A percentile compares a stretch with the other conserved stretches of the same genome.
phyloP scores from a whole-genome alignment of 768 basidiomycete species.

The Mycena sanguinolenta region DNA sequence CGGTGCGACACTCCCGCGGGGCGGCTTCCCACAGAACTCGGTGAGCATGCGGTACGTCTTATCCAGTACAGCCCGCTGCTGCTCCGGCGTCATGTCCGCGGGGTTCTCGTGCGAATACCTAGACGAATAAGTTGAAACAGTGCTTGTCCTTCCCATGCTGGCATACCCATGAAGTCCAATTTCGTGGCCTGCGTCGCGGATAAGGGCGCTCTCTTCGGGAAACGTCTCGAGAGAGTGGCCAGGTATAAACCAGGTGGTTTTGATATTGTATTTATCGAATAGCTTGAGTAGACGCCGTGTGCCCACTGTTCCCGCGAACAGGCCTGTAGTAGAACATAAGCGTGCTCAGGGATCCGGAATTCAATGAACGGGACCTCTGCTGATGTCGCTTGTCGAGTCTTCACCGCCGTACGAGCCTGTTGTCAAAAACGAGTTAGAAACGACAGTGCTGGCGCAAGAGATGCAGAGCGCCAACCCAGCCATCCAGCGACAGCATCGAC shows the following conservation, averaged over 20 bases:
- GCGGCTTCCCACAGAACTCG: constrained; percentile 73
- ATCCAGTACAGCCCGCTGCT: constrained; percentile 80
- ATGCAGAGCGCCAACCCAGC: constrained; percentile 48
- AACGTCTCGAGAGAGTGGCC: constrained; percentile 85
- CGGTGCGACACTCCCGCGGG: constrained; percentile 73
- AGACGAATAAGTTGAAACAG: not conserved
- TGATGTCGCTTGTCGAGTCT: constrained; percentile 75
- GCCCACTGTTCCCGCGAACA: constrained; percentile 85
- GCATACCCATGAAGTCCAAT: constrained; percentile 53
- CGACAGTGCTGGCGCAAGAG: not conserved
- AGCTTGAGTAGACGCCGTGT: constrained; percentile 76
- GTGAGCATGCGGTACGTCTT: constrained; percentile 76
- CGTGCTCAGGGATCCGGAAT: not conserved
- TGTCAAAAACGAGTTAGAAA: not conserved
- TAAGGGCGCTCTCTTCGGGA: constrained; percentile 75
- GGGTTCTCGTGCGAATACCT: constrained; percentile 62
- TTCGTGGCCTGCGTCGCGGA: constrained; percentile 82
- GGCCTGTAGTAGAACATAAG: constrained; percentile 53
- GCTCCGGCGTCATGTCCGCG: constrained; percentile 67
- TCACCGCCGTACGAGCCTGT: constrained; percentile 78
- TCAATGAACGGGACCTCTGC: constrained; percentile 54
- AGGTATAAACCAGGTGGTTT: constrained; percentile 83
- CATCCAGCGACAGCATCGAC: constrained; percentile 86
- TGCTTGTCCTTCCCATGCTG: not conserved
- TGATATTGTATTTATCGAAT: constrained; percentile 76